Conservation (phyloP, 352 stramenopile genomes). For the Phytophthora aleatoria region DNA sequence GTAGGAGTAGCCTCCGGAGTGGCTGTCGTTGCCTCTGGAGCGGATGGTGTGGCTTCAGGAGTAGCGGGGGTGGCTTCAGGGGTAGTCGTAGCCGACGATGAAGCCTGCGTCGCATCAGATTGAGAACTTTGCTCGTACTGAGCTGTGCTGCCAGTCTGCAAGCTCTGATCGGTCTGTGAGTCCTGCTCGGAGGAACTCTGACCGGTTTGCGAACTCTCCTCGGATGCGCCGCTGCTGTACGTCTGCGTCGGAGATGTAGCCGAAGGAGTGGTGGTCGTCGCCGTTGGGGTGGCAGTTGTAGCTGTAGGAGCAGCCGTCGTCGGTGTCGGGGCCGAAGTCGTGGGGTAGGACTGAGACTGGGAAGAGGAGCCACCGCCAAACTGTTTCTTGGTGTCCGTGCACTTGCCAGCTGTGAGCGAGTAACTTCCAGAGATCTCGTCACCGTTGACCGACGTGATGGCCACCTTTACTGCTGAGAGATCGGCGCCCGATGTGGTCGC, state of each 20-base stretch:
- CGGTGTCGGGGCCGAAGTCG: constrained; percentile 5
- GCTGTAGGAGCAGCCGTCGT: constrained; percentile 1
- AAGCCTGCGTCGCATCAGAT: constrained; percentile 2
- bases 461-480: constrained; percentile 48
- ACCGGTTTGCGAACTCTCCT: constrained; percentile 2
- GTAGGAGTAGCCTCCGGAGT: constrained; percentile 3
- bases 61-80: neutral
- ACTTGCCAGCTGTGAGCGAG: constrained; percentile 42
- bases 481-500: constrained; percentile 32
- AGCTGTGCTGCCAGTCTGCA: neutral
- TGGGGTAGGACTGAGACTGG: constrained; percentile 13
- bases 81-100: neutral
- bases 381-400: constrained; percentile 39
- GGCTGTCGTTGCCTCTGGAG: neutral
- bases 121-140: constrained; percentile 15
- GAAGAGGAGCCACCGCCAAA: constrained; percentile 28
- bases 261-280: constrained; percentile 21
- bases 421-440: constrained; percentile 62
- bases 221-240: constrained; percentile 16
- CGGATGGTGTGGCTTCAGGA: constrained; percentile 3
- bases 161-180: constrained; percentile 16
- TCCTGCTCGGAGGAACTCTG: neutral
- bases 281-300: constrained; percentile 8
- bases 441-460: constrained; percentile 59
- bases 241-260: constrained; percentile 24